Base-by-base conservation (phyloP, 2,329 filamentous ascomycete genomes). In the Cladosporium sp. region DNA sequence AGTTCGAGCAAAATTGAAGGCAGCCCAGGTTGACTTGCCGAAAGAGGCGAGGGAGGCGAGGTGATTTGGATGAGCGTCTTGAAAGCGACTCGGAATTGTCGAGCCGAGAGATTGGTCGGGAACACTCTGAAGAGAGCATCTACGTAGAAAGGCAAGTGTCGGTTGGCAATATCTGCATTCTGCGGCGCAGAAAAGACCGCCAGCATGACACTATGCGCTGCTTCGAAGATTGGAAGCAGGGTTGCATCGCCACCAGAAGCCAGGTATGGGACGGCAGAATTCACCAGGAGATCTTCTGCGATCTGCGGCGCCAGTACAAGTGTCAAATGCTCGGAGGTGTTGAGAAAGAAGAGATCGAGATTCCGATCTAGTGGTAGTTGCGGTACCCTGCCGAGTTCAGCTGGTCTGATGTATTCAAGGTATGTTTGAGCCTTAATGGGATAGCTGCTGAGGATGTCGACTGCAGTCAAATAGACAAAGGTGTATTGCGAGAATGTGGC, bases 51-150 rank as follows among this genome's bases (percentile, higher is more conserved):
- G 0, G 90, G 91, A 2, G 90, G 89, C 3, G 86, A 85, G 9
- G 89, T 83, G 53, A 95, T 85, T 60, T 86, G 85, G 67, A 95
- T 82, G 40, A 96, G 75, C 1, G 89, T 92, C 65, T 86, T 88
- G 74, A 95, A 91, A 9, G 90, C 91, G 8, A 96, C 76, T 24
- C 90, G 82, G 73, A 96, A 96, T 66, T 96, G 91, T 13, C 90
- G 83, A 1, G 88, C 78, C 0, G 88, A 91, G 17, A 96, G 82
- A 52, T 85, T 86, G 1, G 75, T 66, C 0, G 91, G 90, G 67
- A 96, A 96, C 1, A 89, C 74, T 17, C 80, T 76, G 63, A 95
- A 88, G 0, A 96, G 77, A 12, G 85, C 83, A 59, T 91, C 85
- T 56, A 95, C 83, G 68, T 96, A 96, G 63, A 88, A 88, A 0